A percentile compares a stretch with the other conserved stretches of the same genome.
Evolutionary conservation across 2,329 filamentous ascomycete genomes (phyloP).

Genomic region (Ascochyta koolunga): DNA sequence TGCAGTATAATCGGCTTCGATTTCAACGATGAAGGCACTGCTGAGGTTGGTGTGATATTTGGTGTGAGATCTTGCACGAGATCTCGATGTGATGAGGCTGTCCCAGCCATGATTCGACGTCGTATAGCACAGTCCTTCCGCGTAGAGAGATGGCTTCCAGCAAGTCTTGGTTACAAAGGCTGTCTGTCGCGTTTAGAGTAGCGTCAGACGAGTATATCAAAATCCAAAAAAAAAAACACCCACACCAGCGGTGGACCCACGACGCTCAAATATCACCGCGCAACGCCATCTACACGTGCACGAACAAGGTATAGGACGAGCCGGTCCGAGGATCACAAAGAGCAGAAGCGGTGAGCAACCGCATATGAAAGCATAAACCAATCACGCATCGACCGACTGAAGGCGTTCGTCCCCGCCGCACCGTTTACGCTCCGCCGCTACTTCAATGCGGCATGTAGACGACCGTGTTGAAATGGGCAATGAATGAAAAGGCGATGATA

Average conservation of each 20-base stretch:
- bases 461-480: background rate
- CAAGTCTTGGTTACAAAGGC: no score
- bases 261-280: background rate
- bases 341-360: slow-evolving; percentile 4
- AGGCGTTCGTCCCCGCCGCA: background rate
- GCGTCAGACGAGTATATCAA: background rate
- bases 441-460: background rate
- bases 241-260: background rate
- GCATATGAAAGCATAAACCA: background rate
- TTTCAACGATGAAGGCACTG: background rate
- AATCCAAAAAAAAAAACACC: background rate
- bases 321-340: background rate
- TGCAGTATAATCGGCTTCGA: slow-evolving; percentile 48
- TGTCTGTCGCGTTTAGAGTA: background rate
- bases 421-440: background rate
- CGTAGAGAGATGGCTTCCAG: no score
- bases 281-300: background rate
- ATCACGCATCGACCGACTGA: background rate
- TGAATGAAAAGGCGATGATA: slow-evolving; percentile 34
- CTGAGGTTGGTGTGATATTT: background rate
- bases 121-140: no score
- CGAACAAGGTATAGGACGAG: background rate
- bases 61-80: background rate
- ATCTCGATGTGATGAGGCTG: background rate
- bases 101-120: background rate